Conservation (phyloP, 495 filamentous ascomycete genomes). For the Hypoxylon perforatum region DNA sequence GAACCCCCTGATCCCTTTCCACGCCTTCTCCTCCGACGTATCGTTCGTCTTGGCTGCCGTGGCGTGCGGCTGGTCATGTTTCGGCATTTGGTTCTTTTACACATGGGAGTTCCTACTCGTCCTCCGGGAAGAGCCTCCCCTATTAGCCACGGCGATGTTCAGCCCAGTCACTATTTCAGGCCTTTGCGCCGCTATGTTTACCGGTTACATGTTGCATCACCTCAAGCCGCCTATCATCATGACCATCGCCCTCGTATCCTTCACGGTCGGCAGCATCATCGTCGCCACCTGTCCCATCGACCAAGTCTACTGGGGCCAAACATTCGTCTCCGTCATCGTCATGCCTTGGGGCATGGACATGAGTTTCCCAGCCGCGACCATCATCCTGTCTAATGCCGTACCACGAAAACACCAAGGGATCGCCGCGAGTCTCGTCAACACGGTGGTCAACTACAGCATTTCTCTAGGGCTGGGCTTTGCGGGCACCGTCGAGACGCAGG, state of each 20-base stretch:
- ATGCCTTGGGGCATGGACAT: conserved; percentile 68
- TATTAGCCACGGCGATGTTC: conserved; percentile 61
- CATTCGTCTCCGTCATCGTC: conserved; percentile 59
- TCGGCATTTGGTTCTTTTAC: conserved; percentile 72
- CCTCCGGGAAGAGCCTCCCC: conserved; percentile 54
- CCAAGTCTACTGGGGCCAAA: conserved; percentile 58
- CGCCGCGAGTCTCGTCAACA: conserved; percentile 55
- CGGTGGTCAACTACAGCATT: conserved; percentile 59
- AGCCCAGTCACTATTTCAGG: conserved; percentile 59
- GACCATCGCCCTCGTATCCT: conserved; percentile 60
- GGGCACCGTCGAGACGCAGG: conserved; percentile 55
- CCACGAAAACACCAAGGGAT: conserved; percentile 56
- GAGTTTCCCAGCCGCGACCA: conserved; percentile 50
- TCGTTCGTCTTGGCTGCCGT: conserved; percentile 66
- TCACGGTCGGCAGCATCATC: conserved; percentile 57
- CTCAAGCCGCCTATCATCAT: conserved; percentile 59
- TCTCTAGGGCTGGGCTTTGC: conserved; percentile 60
- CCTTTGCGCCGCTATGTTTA: conserved; percentile 59
- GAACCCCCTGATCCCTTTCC: conserved; percentile 66
- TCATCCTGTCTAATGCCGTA: conserved; percentile 55
- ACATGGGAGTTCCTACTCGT: conserved; percentile 63
- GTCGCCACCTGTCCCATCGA: conserved; percentile 59
- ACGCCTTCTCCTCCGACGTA: conserved; percentile 60
- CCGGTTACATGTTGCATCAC: conserved; percentile 57
- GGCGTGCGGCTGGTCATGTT: conserved; percentile 68